phyloP scores from a whole-genome alignment of 345 rosid species.

The Salix koriyanagi region DNA sequence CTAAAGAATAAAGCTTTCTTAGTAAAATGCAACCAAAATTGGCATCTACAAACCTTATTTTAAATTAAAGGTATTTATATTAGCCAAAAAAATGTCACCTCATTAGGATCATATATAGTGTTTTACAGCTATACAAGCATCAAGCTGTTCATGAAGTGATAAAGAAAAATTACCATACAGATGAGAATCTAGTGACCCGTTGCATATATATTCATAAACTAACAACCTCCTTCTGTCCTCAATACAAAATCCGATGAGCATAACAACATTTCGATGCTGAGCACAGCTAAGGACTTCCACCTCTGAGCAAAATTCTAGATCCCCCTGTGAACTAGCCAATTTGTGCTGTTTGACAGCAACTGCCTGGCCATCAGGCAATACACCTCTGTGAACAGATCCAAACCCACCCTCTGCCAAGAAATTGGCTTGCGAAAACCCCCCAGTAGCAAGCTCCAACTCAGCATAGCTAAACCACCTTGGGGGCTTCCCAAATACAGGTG shows the following conservation, averaged over 20 bases:
- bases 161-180: slow-evolving; percentile 58
- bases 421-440: slow-evolving; percentile 95
- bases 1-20: slow-evolving; percentile 35
- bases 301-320: slow-evolving; percentile 95
- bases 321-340: slow-evolving; percentile 98
- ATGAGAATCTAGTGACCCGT: slow-evolving; percentile 93
- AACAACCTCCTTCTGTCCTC: slow-evolving; percentile 88
- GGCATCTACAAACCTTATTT: not conserved
- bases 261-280: slow-evolving; percentile 95
- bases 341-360: slow-evolving; percentile 99
- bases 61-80: not conserved
- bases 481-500: slow-evolving; percentile 95
- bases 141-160: not conserved
- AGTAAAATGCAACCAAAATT: not conserved
- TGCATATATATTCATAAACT: slow-evolving; percentile 97
- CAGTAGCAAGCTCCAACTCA: slow-evolving; percentile 95
- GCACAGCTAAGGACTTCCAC: slow-evolving; percentile 99
- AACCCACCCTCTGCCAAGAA: slow-evolving; percentile 98
- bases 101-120: not conserved
- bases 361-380: slow-evolving; percentile 94
- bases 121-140: not conserved
- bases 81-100: not conserved
- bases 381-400: slow-evolving; percentile 98
- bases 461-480: slow-evolving; percentile 93
- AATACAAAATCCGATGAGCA: slow-evolving; percentile 95